Conservation (phyloP, 139 green algal genomes). For the Klebsormidium nitens region DNA sequence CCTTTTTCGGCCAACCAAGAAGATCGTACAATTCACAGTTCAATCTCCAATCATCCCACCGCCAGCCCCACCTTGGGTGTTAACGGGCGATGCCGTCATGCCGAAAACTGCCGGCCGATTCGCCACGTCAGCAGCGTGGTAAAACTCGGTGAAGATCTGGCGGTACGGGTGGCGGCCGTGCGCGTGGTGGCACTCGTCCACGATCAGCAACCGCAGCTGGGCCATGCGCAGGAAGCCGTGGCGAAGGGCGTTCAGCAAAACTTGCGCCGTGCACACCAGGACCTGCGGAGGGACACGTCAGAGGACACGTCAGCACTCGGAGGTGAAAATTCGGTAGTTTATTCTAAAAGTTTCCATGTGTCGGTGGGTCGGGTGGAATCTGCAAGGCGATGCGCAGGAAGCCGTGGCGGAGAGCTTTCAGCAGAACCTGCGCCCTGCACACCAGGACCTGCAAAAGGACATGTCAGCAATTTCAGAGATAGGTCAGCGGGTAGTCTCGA, state of each 20-base stretch:
- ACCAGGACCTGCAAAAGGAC: constrained; percentile 60
- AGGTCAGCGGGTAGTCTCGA: too few relatives aligned
- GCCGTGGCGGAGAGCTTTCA: constrained; percentile 53
- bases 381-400: constrained; percentile 45
- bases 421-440: constrained; percentile 58
- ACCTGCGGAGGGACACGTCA: too few relatives aligned
- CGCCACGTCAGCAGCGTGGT: neutral
- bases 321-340: too few relatives aligned
- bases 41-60: neutral
- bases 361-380: neutral
- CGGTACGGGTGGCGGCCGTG: constrained; percentile 53
- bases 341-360: neutral
- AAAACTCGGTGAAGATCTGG: constrained; percentile 46
- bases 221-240: constrained; percentile 48
- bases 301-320: too few relatives aligned
- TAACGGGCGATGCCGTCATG: constrained; percentile 31
- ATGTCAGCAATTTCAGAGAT: too few relatives aligned
- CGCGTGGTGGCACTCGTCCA: constrained; percentile 61
- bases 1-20: too few relatives aligned
- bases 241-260: constrained; percentile 57
- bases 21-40: too few relatives aligned
- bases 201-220: constrained; percentile 47
- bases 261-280: constrained; percentile 58
- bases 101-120: constrained; percentile 25
- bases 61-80: constrained; percentile 10